Base-by-base conservation (phyloP, 2,329 filamentous ascomycete genomes). In the Zasmidium angulare region DNA sequence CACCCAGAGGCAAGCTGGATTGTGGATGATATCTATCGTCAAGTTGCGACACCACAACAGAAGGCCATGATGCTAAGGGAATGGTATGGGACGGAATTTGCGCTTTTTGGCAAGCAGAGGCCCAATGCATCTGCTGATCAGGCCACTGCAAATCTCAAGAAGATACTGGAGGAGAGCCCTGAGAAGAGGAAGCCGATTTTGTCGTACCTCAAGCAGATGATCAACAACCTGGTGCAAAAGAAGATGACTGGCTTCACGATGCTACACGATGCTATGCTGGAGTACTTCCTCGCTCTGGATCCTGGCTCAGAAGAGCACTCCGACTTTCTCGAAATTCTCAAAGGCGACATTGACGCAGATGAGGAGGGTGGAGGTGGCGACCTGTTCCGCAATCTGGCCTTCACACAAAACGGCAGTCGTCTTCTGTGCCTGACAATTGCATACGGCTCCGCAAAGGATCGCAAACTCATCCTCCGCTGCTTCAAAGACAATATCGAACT, bases 1-100 rank as follows among this genome's bases (percentile, higher is more conserved):
- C 95, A 99, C 76, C 86, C 93, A 1, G 96, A 99, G 77, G 95
- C 91, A 29, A 93, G 91, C 46, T 99, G 95, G 93, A 98, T 99
- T 68, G 81, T 99, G 46, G 96, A 99, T 75, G 95, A 99, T 75
- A 89, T 97, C 66, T 99, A 98, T 79, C 87, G 95, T 62, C 89
- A 89, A 50, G 88, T 93, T 58, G 93, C 93, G 10, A 95, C 89
- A 21, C 87, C 88, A 71, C 84, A 90, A 68, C 95, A 99, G 74
- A 96, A 93, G 78, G 88, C 89, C 31, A 85, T 85, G 50, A 82
- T 99, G 61, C 82, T 99, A 60, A 84, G 93, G 55, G 95, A 99
- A 76, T 99, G 95, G 92, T 99, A 97, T 74, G 95, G 95, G 1
- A 84, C 93, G 0, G 95, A 98, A 72, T 99, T 96, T 72, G 86